A percentile compares a stretch with the other conserved stretches of the same genome.
These are phyloP conservation scores for Inga oerstediana DNA, from an alignment of 306 rosid species.

Conservation along the genomic window DNA sequence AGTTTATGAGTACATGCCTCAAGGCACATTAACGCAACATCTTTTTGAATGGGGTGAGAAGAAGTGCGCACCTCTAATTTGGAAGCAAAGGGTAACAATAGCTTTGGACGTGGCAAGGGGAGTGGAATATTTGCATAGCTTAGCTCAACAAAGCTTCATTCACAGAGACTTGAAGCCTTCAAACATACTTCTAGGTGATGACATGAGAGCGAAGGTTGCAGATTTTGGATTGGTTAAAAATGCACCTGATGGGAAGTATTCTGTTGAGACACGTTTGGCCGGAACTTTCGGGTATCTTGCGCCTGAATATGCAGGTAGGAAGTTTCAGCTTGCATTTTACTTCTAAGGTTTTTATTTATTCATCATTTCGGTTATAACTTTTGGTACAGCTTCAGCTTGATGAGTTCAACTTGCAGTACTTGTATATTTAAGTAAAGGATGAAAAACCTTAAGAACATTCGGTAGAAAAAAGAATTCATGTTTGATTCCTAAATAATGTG, in stretches of 20 bases:
- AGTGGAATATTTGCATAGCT: conserved; percentile 81
- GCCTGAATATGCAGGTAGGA: conserved; percentile 87
- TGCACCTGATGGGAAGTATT: conserved; percentile 86
- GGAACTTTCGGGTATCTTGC: conserved; percentile 93
- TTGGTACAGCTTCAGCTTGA: conserved; percentile 13
- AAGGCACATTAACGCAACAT: conserved; percentile 79
- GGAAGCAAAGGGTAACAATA: conserved; percentile 84
- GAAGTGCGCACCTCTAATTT: conserved; percentile 60
- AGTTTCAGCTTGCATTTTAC: not conserved
- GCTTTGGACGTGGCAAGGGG: conserved; percentile 89
- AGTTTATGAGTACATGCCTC: conserved; percentile 88
- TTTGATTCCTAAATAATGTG: conserved; percentile 5
- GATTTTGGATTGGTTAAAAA: conserved; percentile 88
- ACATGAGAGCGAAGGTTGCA: conserved; percentile 90
- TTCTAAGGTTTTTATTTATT: not conserved
- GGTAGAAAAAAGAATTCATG: conserved; percentile 23
- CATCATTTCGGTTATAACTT: not conserved
- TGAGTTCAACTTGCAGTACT: conserved; percentile 13
- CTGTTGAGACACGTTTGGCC: conserved; percentile 81
- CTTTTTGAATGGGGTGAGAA: conserved; percentile 68
- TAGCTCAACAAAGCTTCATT: conserved; percentile 89
- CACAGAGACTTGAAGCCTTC: conserved; percentile 88
- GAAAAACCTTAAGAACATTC: not conserved
- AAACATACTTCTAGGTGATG: conserved; percentile 80
- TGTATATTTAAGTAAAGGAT: conserved; percentile 6